A percentile compares a stretch with the other conserved stretches of the same genome.
Conservation (phyloP, 2,329 filamentous ascomycete species). For the Periglandula ipomoeae region DNA sequence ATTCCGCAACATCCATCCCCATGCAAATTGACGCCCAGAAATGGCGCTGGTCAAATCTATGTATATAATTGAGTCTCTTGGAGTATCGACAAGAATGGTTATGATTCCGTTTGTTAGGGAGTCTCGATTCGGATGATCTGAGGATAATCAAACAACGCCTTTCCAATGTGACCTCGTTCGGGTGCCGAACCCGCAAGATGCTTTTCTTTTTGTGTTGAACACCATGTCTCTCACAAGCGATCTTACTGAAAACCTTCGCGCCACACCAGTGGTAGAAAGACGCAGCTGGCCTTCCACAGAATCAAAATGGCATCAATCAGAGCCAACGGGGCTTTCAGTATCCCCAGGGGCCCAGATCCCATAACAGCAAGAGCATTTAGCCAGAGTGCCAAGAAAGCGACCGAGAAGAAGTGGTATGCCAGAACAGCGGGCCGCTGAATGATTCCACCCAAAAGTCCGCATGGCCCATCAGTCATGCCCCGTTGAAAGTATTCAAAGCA, state of each 20-base stretch:
- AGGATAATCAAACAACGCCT: background rate
- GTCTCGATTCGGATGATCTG: background rate
- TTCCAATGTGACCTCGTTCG: background rate
- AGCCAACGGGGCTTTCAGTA: slow-evolving; percentile 46
- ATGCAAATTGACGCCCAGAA: background rate
- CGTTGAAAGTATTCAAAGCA: slow-evolving; percentile 90
- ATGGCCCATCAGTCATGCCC: slow-evolving; percentile 66
- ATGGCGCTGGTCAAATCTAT: background rate
- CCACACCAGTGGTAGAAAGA: slow-evolving; percentile 76
- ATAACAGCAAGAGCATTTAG: slow-evolving; percentile 34
- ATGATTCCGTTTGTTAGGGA: background rate
- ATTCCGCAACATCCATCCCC: background rate
- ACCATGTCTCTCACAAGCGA: background rate
- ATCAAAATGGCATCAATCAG: slow-evolving; percentile 58
- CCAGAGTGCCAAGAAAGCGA: slow-evolving; percentile 84
- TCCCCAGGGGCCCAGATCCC: slow-evolving; percentile 24
- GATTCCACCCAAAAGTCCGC: slow-evolving; percentile 72
- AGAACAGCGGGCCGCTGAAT: slow-evolving; percentile 69
- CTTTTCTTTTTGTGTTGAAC: too few species aligned
- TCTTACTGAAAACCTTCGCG: slow-evolving; percentile 42
- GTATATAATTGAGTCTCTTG: background rate
- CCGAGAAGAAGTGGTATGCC: slow-evolving; percentile 88
- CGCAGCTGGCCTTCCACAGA: slow-evolving; percentile 70
- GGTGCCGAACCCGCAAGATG: background rate
- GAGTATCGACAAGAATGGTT: background rate